Percentiles rank a stretch among this genome's conserved stretches.
phyloP scores from a whole-genome alignment of 140 eudicot species.

The Senecio squalidus region DNA sequence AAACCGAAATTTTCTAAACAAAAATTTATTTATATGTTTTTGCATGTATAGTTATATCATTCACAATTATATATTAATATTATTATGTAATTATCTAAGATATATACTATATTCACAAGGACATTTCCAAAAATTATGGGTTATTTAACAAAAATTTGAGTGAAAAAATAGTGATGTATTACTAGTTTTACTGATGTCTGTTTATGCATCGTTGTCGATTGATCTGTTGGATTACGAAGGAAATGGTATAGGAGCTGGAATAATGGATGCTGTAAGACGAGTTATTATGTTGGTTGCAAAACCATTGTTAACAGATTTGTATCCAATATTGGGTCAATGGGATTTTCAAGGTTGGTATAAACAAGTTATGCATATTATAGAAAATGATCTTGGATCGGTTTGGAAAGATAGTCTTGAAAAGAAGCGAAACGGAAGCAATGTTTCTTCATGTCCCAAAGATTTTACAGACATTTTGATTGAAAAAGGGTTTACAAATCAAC shows the following conservation, averaged over 20 bases:
- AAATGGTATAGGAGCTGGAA: conserved; percentile 18
- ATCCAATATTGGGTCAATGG: conserved; percentile 23
- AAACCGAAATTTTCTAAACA: no score
- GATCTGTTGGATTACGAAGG: conserved; percentile 32
- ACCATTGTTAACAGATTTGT: conserved; percentile 25
- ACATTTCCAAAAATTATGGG: no score
- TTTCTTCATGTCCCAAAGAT: conserved; percentile 3
- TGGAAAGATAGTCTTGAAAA: conserved; percentile 25
- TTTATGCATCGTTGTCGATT: conserved; percentile 15
- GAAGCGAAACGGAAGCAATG: conserved; percentile 15
- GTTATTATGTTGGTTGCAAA: conserved; percentile 1
- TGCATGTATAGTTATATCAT: no score
- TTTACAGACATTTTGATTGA: conserved; percentile 25
- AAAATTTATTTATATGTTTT: no score
- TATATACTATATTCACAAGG: no score
- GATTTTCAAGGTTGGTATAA: conserved; percentile 22
- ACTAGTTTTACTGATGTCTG: no score
- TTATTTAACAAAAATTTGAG: no score
- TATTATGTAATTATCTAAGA: no score
- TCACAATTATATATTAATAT: no score
- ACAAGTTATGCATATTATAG: conserved; percentile 17
- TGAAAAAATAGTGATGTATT: no score
- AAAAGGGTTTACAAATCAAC: conserved; percentile 24
- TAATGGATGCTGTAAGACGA: conserved; percentile 10
- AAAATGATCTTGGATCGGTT: not conserved